phyloP scores from a whole-genome alignment of 2,329 filamentous ascomycete species.

The Penicillium sp. region DNA sequence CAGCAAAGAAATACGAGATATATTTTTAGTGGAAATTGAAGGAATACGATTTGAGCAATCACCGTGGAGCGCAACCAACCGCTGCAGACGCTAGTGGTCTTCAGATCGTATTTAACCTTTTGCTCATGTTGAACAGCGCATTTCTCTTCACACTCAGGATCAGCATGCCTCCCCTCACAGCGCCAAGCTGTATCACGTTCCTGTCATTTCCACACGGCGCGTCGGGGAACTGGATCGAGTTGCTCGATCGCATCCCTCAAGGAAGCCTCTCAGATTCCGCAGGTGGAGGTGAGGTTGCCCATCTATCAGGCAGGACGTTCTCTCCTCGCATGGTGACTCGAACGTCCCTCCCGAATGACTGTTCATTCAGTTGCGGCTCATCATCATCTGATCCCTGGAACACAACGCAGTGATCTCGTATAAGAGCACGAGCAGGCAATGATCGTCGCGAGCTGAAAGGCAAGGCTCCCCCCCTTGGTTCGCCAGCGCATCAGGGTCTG shows the following conservation, averaged over 20 bases:
- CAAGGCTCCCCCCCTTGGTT: neutral
- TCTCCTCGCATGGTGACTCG: neutral
- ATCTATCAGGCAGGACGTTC: no score
- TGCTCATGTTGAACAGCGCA: neutral
- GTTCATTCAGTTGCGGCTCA: neutral
- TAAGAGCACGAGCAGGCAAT: neutral
- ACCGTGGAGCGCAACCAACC: neutral
- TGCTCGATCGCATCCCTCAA: neutral
- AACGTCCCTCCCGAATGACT: neutral
- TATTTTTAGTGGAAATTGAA: constrained; percentile 4
- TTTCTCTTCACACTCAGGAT: neutral
- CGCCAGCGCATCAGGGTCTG: neutral
- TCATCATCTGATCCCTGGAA: neutral
- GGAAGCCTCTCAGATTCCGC: neutral
- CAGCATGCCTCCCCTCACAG: neutral
- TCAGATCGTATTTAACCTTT: constrained; percentile 6
- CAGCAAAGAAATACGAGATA: constrained; percentile 13
- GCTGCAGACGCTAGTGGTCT: constrained; percentile 2
- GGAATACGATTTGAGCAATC: constrained; percentile 1
- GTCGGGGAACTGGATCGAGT: neutral
- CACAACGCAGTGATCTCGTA: neutral
- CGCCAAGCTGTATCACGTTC: neutral
- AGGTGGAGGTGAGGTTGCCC: no score
- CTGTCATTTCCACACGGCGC: neutral
- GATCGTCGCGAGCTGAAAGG: neutral